Evolutionary conservation across 106 monocot genomes (phyloP).

Genomic region (Hemerocallis citrina): DNA sequence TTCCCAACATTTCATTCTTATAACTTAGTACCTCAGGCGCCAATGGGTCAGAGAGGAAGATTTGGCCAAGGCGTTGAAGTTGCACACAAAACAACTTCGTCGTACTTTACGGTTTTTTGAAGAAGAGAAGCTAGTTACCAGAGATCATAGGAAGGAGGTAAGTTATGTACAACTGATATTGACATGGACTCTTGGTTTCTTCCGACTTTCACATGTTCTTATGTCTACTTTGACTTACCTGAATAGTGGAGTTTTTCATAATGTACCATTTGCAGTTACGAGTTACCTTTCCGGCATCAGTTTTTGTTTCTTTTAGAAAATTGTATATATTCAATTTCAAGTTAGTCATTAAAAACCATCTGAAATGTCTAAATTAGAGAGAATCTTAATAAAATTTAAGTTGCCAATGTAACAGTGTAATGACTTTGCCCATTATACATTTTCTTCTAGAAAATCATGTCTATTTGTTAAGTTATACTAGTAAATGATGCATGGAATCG

Average conservation of each 20-base stretch:
- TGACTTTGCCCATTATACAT: too few species aligned
- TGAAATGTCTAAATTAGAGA: neutral
- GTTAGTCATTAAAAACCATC: too few species aligned
- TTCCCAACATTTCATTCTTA: neutral
- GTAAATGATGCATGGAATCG: too few species aligned
- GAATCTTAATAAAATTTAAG: too few species aligned
- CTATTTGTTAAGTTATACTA: too few species aligned
- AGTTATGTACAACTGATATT: neutral
- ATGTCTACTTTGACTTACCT: neutral
- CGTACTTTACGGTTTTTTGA: conserved; percentile 88
- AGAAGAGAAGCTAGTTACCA: conserved; percentile 89
- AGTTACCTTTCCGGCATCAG: neutral
- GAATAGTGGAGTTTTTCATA: neutral
- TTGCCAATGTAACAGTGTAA: too few species aligned
- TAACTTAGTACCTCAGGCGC: conserved; percentile 41
- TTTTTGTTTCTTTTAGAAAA: too few species aligned
- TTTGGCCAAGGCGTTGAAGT: conserved; percentile 82
- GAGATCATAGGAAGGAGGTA: conserved; percentile 97
- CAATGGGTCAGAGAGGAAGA: conserved; percentile 99
- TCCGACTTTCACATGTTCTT: neutral
- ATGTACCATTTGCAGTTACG: neutral
- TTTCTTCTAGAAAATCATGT: too few species aligned
- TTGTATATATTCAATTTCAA: too few species aligned
- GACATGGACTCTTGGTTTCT: neutral
- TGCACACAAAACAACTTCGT: conserved; percentile 95